Evolutionary conservation across 768 basidiomycete species (phyloP).

Genomic region (Xerocomellus amylosporus): DNA sequence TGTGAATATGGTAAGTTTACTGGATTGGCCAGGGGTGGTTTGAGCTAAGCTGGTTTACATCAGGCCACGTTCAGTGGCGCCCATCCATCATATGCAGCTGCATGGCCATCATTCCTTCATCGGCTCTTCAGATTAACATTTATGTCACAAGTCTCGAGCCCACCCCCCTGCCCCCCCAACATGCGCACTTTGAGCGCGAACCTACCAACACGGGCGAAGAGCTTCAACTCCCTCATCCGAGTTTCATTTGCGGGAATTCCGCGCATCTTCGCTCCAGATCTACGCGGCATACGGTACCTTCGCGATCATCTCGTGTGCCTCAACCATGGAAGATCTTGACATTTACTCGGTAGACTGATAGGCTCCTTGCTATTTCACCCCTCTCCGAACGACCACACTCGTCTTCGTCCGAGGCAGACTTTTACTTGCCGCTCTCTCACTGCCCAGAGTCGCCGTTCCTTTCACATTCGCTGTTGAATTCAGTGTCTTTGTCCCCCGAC

Average conservation of each 20-base stretch:
- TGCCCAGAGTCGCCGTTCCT: slow-evolving; percentile 5
- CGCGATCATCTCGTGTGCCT: not conserved
- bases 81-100: slow-evolving; percentile 62
- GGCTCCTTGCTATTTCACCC: slow-evolving; percentile 19
- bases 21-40: not conserved
- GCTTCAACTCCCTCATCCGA: slow-evolving; percentile 37
- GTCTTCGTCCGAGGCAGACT: slow-evolving; percentile 13
- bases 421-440: slow-evolving; percentile 6
- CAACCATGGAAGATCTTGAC: not conserved
- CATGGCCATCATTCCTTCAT: slow-evolving; percentile 47
- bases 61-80: slow-evolving; percentile 77
- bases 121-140: slow-evolving; percentile 61
- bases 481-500: not conserved
- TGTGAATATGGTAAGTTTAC: slow-evolving; percentile 64
- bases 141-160: slow-evolving; percentile 64
- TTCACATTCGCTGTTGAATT: slow-evolving; percentile 1
- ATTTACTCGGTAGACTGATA: slow-evolving; percentile 18
- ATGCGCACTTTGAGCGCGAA: slow-evolving; percentile 12
- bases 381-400: slow-evolving; percentile 16
- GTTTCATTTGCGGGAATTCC: slow-evolving; percentile 17
- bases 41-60: not conserved
- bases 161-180: slow-evolving; percentile 12
- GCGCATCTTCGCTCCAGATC: slow-evolving; percentile 12
- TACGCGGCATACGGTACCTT: not conserved
- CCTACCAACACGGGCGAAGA: slow-evolving; percentile 15